Base-by-base conservation (phyloP, 768 basidiomycete species). In the Boletales sp. region DNA sequence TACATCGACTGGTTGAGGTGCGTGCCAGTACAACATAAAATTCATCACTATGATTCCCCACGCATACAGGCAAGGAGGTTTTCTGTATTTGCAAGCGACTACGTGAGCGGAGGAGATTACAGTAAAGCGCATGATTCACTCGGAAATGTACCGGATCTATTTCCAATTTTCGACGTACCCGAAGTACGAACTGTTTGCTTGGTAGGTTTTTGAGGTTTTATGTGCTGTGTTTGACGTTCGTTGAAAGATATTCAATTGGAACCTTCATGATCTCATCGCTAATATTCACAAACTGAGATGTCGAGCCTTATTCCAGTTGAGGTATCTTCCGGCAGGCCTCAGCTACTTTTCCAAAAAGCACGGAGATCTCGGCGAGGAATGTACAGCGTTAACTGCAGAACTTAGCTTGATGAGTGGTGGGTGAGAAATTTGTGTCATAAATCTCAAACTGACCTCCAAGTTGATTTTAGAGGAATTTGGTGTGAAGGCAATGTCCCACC, bases 181-280 rank as follows among this genome's bases (percentile, higher is more conserved):
- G 51, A 51, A 29, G 42, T 29, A 10, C 30, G 29, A 18, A 40
- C 31, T 5, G 34, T 52, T 9, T 31, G 15, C 3, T 30, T 60
- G 10, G 58, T 56, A 40, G 29, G 54, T 18, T 17, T 31, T n/a
- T 36, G 12, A 27, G 18, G 21, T 8, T 17, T 13, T 15, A 13
- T 38, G 41, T 40, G 14, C 2, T 12, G 2, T n/a, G 17, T 34
- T 17, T 56, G 18, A 60, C 30, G 36, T 8, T 6, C 5, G 7
- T 32, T 11, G 27, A 7, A 42, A 60, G 59, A 30, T 60, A 14
- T 56, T 60, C 9, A 47, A 39, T 21, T 60, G 51, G 51, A 38
- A 47, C 19, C 11, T 56, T 8, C 14, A 29, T 19, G 35, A 32
- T 10, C 38, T 60, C 18, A 34, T 53, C 11, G 41, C 45, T 36